Evolutionary conservation across 2,329 filamentous ascomycete species (phyloP).

Genomic region (Chalaropsis thielavioides): DNA sequence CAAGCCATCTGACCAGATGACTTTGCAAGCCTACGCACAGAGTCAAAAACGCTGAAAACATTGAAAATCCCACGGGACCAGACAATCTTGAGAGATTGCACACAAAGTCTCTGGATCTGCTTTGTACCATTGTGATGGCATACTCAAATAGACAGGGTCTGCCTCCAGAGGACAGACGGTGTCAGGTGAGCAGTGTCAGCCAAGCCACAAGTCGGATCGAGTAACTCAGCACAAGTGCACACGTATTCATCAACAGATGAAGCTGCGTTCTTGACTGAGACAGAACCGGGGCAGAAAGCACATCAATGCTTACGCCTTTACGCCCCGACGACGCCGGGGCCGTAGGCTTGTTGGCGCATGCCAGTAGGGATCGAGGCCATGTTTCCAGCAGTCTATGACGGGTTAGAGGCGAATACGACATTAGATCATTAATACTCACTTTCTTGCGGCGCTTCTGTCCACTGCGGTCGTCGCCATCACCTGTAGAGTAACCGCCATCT

Average conservation of each 20-base stretch:
- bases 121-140: not conserved
- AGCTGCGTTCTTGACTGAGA: constrained; percentile 17
- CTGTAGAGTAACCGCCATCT: constrained; percentile 54
- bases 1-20: constrained; percentile 6
- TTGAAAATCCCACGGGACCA: not conserved
- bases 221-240: constrained; percentile 4
- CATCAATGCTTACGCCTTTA: constrained; percentile 23
- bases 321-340: constrained; percentile 43
- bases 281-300: not conserved
- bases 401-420: constrained; percentile 29
- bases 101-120: not conserved
- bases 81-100: not conserved
- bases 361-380: constrained; percentile 30
- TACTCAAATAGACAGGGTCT: not conserved
- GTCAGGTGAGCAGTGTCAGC: constrained; percentile 17
- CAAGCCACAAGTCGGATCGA: constrained; percentile 8
- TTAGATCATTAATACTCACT: constrained; percentile 29
- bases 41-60: constrained; percentile 15
- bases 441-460: constrained; percentile 51
- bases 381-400: constrained; percentile 33
- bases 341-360: constrained; percentile 39
- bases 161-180: not conserved
- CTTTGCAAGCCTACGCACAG: not conserved
- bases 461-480: constrained; percentile 48
- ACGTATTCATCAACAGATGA: constrained; percentile 10